phyloP scores from a whole-genome alignment of 2,329 filamentous ascomycete genomes.

The Trichoderma hamatum region DNA sequence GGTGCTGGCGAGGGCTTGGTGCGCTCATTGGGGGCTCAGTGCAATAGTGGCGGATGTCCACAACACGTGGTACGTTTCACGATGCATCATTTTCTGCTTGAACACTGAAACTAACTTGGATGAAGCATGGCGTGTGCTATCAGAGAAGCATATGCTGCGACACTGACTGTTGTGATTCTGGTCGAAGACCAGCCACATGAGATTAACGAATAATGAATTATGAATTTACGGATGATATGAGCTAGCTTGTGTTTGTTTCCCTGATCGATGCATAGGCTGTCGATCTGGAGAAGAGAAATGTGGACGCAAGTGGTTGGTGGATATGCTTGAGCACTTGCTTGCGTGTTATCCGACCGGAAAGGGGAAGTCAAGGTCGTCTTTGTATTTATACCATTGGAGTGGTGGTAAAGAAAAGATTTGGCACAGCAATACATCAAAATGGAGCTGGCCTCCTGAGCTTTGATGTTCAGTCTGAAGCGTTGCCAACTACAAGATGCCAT shows the following conservation, averaged over 20 bases:
- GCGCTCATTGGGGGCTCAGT: constrained; percentile 72
- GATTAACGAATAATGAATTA: constrained; percentile 44
- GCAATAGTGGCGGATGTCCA: constrained; percentile 70
- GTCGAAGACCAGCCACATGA: constrained; percentile 55
- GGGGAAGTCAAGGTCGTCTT: neutral
- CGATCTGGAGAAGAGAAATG: neutral
- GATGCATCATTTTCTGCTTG: constrained; percentile 7
- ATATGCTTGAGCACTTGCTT: neutral
- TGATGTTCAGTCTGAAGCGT: neutral
- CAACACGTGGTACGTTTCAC: constrained; percentile 63
- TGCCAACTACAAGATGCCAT: neutral
- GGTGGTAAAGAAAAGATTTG: neutral
- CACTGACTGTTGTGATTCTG: constrained; percentile 72
- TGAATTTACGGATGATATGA: constrained; percentile 21
- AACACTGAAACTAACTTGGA: constrained; percentile 28
- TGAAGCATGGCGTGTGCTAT: constrained; percentile 71
- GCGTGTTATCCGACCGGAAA: neutral
- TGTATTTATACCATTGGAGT: neutral
- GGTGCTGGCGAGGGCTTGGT: constrained; percentile 76
- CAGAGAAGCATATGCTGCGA: constrained; percentile 74
- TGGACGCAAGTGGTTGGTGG: neutral
- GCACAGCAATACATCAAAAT: neutral
- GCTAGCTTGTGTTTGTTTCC: constrained; percentile 5
- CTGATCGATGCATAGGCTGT: neutral
- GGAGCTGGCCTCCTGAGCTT: neutral